phyloP scores from a whole-genome alignment of 768 basidiomycete genomes.

The Termitomyces sp. region DNA sequence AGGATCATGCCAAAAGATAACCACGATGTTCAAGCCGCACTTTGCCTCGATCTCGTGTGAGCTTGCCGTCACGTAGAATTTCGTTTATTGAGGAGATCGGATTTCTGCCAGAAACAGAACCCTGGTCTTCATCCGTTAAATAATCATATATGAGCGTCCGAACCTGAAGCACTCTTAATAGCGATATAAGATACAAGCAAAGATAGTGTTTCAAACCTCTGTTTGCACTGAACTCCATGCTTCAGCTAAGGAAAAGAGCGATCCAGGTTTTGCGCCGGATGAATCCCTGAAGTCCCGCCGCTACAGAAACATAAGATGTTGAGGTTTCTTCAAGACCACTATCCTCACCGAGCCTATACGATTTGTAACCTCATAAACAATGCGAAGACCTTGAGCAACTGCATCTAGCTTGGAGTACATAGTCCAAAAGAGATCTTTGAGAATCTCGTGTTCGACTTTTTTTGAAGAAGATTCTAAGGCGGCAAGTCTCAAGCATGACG shows the following conservation, averaged over 20 bases:
- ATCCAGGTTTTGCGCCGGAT: conserved; percentile 68
- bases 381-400: conserved; percentile 83
- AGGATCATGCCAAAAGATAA: neutral
- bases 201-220: conserved; percentile 51
- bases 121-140: conserved; percentile 86
- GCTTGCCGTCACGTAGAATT: conserved; percentile 78
- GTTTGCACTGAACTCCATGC: conserved; percentile 85
- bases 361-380: conserved; percentile 86
- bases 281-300: conserved; percentile 89
- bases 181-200: neutral
- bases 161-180: conserved; percentile 43
- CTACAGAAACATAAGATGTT: conserved; percentile 30
- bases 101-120: conserved; percentile 71
- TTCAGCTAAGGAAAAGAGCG: conserved; percentile 79
- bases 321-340: neutral
- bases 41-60: conserved; percentile 74
- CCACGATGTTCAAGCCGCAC: conserved; percentile 28
- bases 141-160: conserved; percentile 83
- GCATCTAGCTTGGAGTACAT: conserved; percentile 94
- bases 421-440: conserved; percentile 95
- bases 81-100: conserved; percentile 94
- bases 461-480: conserved; percentile 71
- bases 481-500: conserved; percentile 58
- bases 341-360: conserved; percentile 83
- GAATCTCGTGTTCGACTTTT: conserved; percentile 74